Evolutionary conservation across 495 filamentous ascomycete genomes (phyloP), one percentile per base, ranked within the genome.

Genomic region (Echria macrotheca): DNA sequence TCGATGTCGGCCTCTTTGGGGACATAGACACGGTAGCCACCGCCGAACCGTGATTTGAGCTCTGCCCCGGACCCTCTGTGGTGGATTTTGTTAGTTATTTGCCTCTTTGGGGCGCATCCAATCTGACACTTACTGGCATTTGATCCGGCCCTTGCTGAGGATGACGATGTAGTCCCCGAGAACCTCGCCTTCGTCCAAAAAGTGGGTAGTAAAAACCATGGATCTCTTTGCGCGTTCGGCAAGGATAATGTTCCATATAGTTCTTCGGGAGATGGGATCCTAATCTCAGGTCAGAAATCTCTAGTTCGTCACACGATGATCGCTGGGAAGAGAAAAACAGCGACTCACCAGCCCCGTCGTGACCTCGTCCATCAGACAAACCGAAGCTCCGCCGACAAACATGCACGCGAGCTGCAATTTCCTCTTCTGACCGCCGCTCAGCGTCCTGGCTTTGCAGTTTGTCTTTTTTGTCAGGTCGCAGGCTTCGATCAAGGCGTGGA

Each of bases 381-480:
- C 78, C 5, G 72, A 76, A 39, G 80, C 85, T 4, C 86, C 87
- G 19, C 88, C 88, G 9, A 84, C 87, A 46, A 94, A 81, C 86
- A 91, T 91, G 74, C 89, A 87, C n/a, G 82, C 82, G 3, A 94
- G 72, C 57, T 94, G 88, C 9, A 90, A 68, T 61, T 91, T 91
- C 23, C 88, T 73, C 65, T 90, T 91, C 59, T 94, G 88, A 0
- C 88, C 88, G 3, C 88, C 88, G 7, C 85, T 89, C 7, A 93
- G 66, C 1, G 84, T 84, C 39, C 73, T 72, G 0, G 85, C 71
- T 46, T 66, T 64, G 0, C 84, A 78, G 26, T 78, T 73, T 5
- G 73, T 59, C 65, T 93, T 94, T 5, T 71, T 64, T 4, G 70
- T 70, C 8, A 94, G 73, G 58, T 89, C 88, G 51, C 87, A 84